Percentiles rank a stretch among this genome's conserved stretches.
Evolutionary conservation across 768 basidiomycete genomes (phyloP).

Genomic region (Hemileccinum rubropunctum): DNA sequence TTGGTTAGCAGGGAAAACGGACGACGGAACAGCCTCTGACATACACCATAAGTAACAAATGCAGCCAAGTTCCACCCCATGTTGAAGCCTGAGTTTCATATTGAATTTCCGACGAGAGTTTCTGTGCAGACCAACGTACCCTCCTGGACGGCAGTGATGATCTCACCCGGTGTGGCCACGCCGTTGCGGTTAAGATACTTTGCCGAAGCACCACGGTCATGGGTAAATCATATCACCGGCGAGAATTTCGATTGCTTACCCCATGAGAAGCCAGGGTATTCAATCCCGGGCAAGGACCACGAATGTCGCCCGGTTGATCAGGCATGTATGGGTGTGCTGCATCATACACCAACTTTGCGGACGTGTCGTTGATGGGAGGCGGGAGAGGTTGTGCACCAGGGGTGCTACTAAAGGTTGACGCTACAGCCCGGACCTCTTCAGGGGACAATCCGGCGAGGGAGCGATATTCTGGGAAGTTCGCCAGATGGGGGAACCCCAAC

Average conservation of each 20-base stretch:
- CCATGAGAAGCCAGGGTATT: slow-evolving; percentile 28
- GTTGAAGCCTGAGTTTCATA: slow-evolving; percentile 16
- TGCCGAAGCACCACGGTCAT: background rate
- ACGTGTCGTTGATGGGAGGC: slow-evolving; percentile 21
- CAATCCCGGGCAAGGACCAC: slow-evolving; percentile 25
- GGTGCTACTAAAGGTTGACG: slow-evolving; percentile 11
- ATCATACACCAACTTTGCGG: slow-evolving; percentile 23
- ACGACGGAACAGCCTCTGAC: background rate
- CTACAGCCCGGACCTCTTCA: slow-evolving; percentile 14
- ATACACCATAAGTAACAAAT: slow-evolving; percentile 23
- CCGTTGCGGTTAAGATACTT: slow-evolving; percentile 20
- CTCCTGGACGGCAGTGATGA: slow-evolving; percentile 25
- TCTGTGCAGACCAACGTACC: background rate
- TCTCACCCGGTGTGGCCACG: slow-evolving; percentile 22
- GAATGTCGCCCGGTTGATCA: slow-evolving; percentile 19
- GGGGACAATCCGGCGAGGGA: slow-evolving; percentile 21
- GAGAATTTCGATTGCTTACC: slow-evolving; percentile 10
- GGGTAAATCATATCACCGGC: background rate
- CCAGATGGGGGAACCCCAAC: slow-evolving; percentile 13
- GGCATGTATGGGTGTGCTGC: slow-evolving; percentile 14
- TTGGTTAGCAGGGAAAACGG: background rate
- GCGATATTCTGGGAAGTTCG: slow-evolving; percentile 18
- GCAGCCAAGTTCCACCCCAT: slow-evolving; percentile 22
- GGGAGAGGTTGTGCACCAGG: slow-evolving; percentile 25
- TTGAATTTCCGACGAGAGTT: background rate